Conservation (phyloP, 2,329 filamentous ascomycete species). For the Cyphellophora attinorum region DNA sequence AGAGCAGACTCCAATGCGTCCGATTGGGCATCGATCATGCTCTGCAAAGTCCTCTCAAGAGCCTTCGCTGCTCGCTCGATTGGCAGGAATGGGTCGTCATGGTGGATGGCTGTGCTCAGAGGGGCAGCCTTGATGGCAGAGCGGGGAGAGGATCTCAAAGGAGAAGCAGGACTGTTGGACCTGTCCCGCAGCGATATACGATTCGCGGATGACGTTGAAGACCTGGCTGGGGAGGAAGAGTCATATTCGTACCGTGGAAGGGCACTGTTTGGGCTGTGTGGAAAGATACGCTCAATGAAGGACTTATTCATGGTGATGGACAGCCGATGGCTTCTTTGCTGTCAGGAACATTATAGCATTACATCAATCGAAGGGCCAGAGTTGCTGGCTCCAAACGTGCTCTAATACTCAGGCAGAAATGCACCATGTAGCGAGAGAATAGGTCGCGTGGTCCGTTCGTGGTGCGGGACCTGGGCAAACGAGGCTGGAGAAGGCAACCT, state of each 20-base stretch:
- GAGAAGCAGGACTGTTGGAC: not conserved
- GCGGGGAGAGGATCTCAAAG: conserved; percentile 2
- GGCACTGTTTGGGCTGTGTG: conserved; percentile 7
- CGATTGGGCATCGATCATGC: conserved; percentile 51
- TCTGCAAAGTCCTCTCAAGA: conserved; percentile 49
- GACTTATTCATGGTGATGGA: conserved; percentile 18
- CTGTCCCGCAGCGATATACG: conserved; percentile 11
- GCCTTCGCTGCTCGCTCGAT: conserved; percentile 43
- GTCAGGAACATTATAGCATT: too few relatives aligned
- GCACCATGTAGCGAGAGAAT: too few relatives aligned
- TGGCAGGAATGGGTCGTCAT: conserved; percentile 34
- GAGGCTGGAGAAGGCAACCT: too few relatives aligned
- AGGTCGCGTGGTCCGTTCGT: too few relatives aligned
- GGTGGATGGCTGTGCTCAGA: conserved; percentile 12
- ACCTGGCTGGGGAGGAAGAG: conserved; percentile 2
- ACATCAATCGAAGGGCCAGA: too few relatives aligned
- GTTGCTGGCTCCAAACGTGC: too few relatives aligned
- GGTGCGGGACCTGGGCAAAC: too few relatives aligned
- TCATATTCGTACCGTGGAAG: conserved; percentile 12
- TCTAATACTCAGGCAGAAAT: too few relatives aligned
- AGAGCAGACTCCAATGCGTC: conserved; percentile 45
- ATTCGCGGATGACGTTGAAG: conserved; percentile 5
- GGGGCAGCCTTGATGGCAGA: conserved; percentile 4
- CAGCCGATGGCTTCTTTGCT: too few relatives aligned
- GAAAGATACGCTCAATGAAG: conserved; percentile 18